Base-by-base conservation (phyloP, 148 eudicot species). In the Gaultheria prostrata region DNA sequence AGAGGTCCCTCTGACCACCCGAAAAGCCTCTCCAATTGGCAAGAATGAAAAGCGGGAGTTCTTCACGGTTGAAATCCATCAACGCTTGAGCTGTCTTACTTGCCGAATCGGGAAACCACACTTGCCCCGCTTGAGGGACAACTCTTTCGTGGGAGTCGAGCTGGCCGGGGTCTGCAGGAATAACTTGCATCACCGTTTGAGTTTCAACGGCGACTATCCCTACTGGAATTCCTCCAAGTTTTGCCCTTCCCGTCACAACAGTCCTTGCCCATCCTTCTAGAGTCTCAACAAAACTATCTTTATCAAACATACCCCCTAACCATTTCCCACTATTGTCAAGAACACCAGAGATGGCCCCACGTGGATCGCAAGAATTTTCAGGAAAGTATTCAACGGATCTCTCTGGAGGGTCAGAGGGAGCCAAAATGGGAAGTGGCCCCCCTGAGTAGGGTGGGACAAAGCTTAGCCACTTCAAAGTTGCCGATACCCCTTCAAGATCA, bases 11-110 rank as follows among this genome's bases (percentile, higher is more conserved):
- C 85, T 97, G 99, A 65, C 99, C 99, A 80, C 98, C 99, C 0
- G 99, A 97, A 86, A 97, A 97, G 35, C 99, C 99, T 89, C 99
- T 88, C 99, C 99, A 97, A 87, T 97, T 97, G 18, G 99, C 99
- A 74, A 97, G 88, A 84, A 97, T 95, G 90, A 97, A 95, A 79
- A 97, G 95, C 0, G 99, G 99, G 79, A 97, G 94, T 88, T 89
- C 99, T 87, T 97, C 99, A 46, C 94, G 65, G 84, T 97, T 97
- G 82, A 97, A 97, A 85, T 97, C 99, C 95, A 97, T 88, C 88
- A 97, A 71, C 14, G 99, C 98, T 88, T 97, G 99, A n/a, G 99
- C 98, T 2, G 99, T 97, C 84, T 97, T 97, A 2, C 89, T 87
- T 14, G 99, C 99, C n/a, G 99, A 97, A 85, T 97, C 99, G 0